A percentile compares a stretch with the other conserved stretches of the same genome.
Conservation (phyloP, 129 eudicot species). For the Chrysanthemum makinoi region DNA sequence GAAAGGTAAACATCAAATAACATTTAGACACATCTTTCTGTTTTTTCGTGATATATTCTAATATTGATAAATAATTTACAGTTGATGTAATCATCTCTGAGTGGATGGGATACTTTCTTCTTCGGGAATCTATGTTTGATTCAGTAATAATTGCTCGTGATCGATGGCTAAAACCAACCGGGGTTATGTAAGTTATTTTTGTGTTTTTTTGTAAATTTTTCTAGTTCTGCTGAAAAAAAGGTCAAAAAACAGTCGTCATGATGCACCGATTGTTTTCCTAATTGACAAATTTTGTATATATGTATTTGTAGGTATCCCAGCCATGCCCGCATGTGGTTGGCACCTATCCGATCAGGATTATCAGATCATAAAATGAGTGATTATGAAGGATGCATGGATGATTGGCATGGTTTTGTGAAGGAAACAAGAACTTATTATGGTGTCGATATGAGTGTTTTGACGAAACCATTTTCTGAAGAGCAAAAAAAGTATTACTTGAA, state of each 20-base stretch:
- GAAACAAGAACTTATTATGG: conserved; percentile 77
- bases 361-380: conserved; percentile 74
- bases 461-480: conserved; percentile 68
- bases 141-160: conserved; percentile 96
- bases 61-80: conserved; percentile 28
- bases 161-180: conserved; percentile 91
- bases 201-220: neutral
- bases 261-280: neutral
- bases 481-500: conserved; percentile 78
- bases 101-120: conserved; percentile 99
- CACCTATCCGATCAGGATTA: conserved; percentile 82
- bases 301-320: conserved; percentile 86
- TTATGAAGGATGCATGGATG: conserved; percentile 85
- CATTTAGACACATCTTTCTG: neutral
- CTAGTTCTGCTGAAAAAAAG: neutral
- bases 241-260: neutral
- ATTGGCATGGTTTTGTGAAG: conserved; percentile 65
- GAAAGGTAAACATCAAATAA: conserved; percentile 51
- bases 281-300: neutral
- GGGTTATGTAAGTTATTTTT: conserved; percentile 74
- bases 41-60: neutral
- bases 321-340: conserved; percentile 97
- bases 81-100: conserved; percentile 98
- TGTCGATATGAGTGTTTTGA: conserved; percentile 81
- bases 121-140: conserved; percentile 99